Percentiles rank a stretch among this genome's conserved stretches.
Conservation (phyloP, 2,329 filamentous ascomycete genomes). For the Emydomyces testavorans region DNA sequence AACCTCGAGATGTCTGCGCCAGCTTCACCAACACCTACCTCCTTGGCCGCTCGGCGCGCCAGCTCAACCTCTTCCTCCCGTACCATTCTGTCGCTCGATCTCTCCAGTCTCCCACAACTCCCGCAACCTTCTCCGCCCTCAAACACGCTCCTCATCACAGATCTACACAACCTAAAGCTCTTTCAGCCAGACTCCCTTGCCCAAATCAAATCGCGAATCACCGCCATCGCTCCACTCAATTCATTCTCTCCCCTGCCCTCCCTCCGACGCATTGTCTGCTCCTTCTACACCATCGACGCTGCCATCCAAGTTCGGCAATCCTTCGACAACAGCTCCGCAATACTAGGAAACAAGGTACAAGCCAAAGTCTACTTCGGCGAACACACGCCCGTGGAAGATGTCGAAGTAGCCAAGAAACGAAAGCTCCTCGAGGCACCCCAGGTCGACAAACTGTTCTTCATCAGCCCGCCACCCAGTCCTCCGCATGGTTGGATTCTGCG, state of each 20-base stretch:
- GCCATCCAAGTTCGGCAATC: conserved; percentile 35
- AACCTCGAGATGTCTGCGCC: conserved; percentile 12
- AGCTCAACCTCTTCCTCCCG: not conserved
- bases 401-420: conserved; percentile 23
- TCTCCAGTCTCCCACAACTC: conserved; percentile 37
- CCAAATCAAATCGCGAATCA: conserved; percentile 35
- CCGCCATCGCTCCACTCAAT: conserved; percentile 34
- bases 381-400: conserved; percentile 35
- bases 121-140: conserved; percentile 37
- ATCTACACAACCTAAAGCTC: conserved; percentile 36
- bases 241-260: conserved; percentile 43
- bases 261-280: conserved; percentile 41
- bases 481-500: conserved; percentile 55
- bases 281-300: conserved; percentile 34
- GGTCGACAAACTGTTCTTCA: conserved; percentile 53
- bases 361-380: conserved; percentile 41
- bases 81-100: conserved; percentile 35
- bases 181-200: conserved; percentile 38
- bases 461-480: conserved; percentile 51
- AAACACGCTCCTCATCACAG: conserved; percentile 42
- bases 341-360: conserved; percentile 26
- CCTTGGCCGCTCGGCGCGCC: conserved; percentile 16
- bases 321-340: conserved; percentile 30
- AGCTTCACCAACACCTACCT: conserved; percentile 22
- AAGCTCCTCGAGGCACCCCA: conserved; percentile 47